Evolutionary conservation across 1,139 yeast species (phyloP), one percentile per base, ranked within the genome.

Genomic region (Hansenula sp.): DNA sequence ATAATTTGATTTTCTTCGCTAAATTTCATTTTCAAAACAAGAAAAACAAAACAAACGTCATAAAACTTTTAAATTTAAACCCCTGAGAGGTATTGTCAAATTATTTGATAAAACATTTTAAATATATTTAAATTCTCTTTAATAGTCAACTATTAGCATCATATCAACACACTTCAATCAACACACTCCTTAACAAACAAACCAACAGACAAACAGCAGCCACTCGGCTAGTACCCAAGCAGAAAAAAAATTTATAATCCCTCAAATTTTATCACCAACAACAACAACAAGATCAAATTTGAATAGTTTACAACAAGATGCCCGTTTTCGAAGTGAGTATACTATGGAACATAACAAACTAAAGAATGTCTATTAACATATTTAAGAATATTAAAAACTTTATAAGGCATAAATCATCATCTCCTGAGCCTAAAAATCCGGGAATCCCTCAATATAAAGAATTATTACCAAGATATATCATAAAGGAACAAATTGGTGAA

Each of bases 401-500:
- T 11, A 50, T 51, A 42, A 40, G 50, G 42, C 38, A 24, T 19
- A 42, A 33, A 9, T 24, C 24, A 17, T 37, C 15, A 9, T 17
- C 38, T n/a, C 38, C 30, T 18, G 33, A 36, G 13, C 33, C 38
- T n/a, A 21, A n/a, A 5, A 30, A 37, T 10, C 12, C 21, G 13
- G 21, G 17, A 24, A 32, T 47, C 6, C 54, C 53, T 0, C 40
- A 40, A 19, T 54, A 49, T 36, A 36, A 47, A 24, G 58, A 54
- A 25, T 43, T 57, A 16, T 37, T 34, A 1, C 52, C 53, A 9
- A 48, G 59, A 7, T 69, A 65, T 46, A 51, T 51, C 28, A 48
- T 69, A 16, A 30, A 61, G 4, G 54, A 67, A 21, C 70, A 70
- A 48, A 65, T 84, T 15, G 91, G 91, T 2, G 93, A 87, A 61